phyloP scores from a whole-genome alignment of 2,329 filamentous ascomycete species.

The Periconia digitata region DNA sequence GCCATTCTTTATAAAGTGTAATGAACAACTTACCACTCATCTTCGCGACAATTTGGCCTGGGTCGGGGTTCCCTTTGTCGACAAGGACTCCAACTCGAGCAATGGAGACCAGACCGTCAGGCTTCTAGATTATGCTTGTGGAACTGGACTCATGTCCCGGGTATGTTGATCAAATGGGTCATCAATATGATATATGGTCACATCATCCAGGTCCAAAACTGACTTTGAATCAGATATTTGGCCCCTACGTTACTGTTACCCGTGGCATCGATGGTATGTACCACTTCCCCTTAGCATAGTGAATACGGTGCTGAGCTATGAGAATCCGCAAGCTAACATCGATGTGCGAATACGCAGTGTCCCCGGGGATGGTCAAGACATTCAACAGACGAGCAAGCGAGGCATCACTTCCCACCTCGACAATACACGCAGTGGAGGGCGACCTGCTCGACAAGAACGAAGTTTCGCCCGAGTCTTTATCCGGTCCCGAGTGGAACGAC shows the following conservation, averaged over 20 bases:
- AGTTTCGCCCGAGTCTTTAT: conserved; percentile 22
- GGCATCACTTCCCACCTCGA: conserved; percentile 15
- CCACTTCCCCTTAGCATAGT: not conserved
- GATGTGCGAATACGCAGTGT: too few species aligned
- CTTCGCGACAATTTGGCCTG: conserved; percentile 59
- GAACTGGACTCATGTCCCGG: conserved; percentile 66
- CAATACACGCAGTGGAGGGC: conserved; percentile 32
- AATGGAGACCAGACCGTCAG: conserved; percentile 44
- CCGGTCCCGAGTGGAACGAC: conserved; percentile 32
- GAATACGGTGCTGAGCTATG: too few species aligned
- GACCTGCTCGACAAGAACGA: conserved; percentile 39
- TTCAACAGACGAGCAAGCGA: conserved; percentile 62
- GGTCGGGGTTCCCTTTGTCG: conserved; percentile 62
- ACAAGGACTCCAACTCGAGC: conserved; percentile 29
- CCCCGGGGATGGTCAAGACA: conserved; percentile 67
- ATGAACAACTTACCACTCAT: conserved; percentile 57
- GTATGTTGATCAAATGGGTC: conserved; percentile 45
- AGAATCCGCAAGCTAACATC: too few species aligned
- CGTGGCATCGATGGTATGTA: conserved; percentile 61
- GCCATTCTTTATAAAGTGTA: conserved; percentile 54
- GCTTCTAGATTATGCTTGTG: conserved; percentile 76
- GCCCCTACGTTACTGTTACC: conserved; percentile 63
- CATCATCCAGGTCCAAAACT: not conserved
- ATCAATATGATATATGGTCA: not conserved
- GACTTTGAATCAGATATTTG: conserved; percentile 52